Evolutionary conservation across 176 grass and related monocot species (phyloP).

Genomic region (Saccharum officinarum): DNA sequence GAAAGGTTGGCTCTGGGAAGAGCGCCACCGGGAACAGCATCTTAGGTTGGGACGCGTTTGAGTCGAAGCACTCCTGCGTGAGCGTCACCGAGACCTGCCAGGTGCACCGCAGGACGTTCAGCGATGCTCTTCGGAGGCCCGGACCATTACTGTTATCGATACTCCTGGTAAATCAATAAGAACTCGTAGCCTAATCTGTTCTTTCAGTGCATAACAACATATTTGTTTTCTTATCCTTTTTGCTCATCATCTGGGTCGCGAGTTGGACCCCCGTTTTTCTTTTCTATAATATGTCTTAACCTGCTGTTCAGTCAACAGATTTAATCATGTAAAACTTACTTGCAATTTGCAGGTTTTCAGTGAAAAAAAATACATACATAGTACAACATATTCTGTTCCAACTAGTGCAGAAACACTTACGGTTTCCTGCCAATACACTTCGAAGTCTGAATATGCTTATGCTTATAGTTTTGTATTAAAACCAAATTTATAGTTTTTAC

Average conservation of each 20-base stretch:
- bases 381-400: neutral
- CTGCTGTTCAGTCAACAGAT: neutral
- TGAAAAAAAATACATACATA: neutral
- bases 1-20: too few relatives aligned
- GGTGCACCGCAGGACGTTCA: too few relatives aligned
- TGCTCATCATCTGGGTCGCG: neutral
- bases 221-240: neutral
- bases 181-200: neutral
- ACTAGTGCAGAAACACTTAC: neutral
- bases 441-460: neutral
- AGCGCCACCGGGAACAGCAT: too few relatives aligned
- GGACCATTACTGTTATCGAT: too few relatives aligned
- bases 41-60: too few relatives aligned
- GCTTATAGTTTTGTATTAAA: neutral
- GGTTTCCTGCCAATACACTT: neutral
- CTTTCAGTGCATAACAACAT: neutral
- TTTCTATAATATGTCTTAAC: neutral
- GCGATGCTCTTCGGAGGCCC: too few relatives aligned
- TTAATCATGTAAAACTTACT: neutral
- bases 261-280: neutral
- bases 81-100: too few relatives aligned
- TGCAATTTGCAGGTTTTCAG: neutral
- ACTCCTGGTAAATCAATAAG: neutral
- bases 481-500: neutral
- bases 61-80: too few relatives aligned